Conservation (phyloP, 2,329 filamentous ascomycete genomes). For the Trichoderma aggressivum region DNA sequence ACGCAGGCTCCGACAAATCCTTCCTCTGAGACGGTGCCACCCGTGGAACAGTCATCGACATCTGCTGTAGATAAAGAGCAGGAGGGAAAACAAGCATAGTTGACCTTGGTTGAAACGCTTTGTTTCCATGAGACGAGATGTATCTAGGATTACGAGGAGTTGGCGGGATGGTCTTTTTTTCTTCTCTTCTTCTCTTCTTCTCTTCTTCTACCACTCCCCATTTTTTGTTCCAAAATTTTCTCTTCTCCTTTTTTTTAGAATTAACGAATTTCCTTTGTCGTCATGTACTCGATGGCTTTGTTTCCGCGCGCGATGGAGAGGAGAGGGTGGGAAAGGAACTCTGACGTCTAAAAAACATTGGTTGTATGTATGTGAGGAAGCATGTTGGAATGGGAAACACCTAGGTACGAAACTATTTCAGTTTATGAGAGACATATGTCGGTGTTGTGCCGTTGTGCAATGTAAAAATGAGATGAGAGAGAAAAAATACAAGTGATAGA, state of each 20-base stretch:
- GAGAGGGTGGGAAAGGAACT: not conserved
- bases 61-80: slow-evolving; percentile 16
- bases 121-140: slow-evolving; percentile 3
- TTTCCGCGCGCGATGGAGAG: not conserved
- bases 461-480: not conserved
- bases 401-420: not conserved
- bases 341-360: not conserved
- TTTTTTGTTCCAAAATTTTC: not conserved
- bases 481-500: not conserved
- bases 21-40: not conserved
- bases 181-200: not conserved
- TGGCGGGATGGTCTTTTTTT: not conserved
- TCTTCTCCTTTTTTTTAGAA: not conserved
- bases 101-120: not conserved
- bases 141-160: slow-evolving; percentile 5
- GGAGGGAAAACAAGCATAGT: slow-evolving; percentile 2
- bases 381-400: not conserved
- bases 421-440: not conserved
- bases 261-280: slow-evolving; percentile 17
- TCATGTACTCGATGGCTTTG: not conserved
- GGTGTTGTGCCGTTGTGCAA: not conserved
- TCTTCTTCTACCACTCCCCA: not conserved
- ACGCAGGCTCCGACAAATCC: not conserved
- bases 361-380: not conserved
- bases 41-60: slow-evolving; percentile 10